Base-by-base conservation (phyloP, 495 filamentous ascomycete species). In the Penicillium herquei region DNA sequence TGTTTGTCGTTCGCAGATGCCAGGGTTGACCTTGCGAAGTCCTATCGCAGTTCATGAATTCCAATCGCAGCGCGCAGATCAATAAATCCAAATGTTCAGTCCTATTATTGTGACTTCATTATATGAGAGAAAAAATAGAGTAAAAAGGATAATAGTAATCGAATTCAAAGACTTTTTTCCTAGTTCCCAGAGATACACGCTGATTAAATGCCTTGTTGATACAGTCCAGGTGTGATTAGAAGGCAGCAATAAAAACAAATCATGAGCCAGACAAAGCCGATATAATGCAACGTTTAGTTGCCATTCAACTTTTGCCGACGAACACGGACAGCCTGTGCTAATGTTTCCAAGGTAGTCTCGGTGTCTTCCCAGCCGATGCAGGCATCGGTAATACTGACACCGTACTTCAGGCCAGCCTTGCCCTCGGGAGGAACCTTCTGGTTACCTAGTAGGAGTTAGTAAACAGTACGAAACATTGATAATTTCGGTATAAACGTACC, bases 311-410 rank as follows among this genome's bases (percentile, higher is more conserved):
- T 75, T 56, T 73, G 58, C 57, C 64, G 65, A 35, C 74, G 69
- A n/a, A 71, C 54, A 26, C 85, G 83, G n/a, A 96, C 90, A 7
- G 92, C 89, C 53, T 85, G 79, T 9, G 94, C 95, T 39, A 99
- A 79, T 37, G 78, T 73, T 61, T 89, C 89, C 11, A 99, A 81
- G 12, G 92, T 87, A 3, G 70, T 71, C 60, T 92, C 86, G n/a
- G 94, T 99, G 61, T 94, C 91, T 59, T 95, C 88, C 91, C 91
- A 96, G 67, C 84, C 77, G 64, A 99, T 97, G 70, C 95, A 99
- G 39, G 95, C 94, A 75, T 99, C 95, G 3, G 95, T 99, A 69
- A 99, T 98, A 62, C 88, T 93, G 67, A 98, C 88, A 64, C 94
- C 94, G 67, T 98, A 95, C 73, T 95, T 90, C 58, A 99, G 84